phyloP scores from a whole-genome alignment of 129 eudicot species.

The Centrapalus pauciflorus region DNA sequence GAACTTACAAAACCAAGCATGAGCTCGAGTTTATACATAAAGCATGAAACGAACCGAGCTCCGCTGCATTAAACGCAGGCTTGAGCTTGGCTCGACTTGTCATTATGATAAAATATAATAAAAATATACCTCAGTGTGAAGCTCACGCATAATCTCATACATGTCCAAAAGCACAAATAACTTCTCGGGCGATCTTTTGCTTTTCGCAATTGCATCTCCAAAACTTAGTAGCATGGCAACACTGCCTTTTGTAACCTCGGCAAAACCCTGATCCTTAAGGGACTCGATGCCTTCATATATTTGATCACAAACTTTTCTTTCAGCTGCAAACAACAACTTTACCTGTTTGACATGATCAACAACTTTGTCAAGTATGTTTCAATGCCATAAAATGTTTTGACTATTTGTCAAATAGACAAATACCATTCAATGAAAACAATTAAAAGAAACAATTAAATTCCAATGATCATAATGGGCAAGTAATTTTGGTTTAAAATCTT shows the following conservation, averaged over 20 bases:
- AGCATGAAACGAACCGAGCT: no score
- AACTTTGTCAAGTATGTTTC: neutral
- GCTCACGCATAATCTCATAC: constrained; percentile 99
- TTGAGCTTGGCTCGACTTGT: no score
- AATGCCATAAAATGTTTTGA: constrained; percentile 1
- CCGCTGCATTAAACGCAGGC: no score
- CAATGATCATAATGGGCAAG: constrained; percentile 2
- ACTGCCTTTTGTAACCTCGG: constrained; percentile 87
- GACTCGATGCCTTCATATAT: constrained; percentile 84
- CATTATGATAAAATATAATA: neutral
- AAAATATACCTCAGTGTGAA: constrained; percentile 78
- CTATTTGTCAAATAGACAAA: neutral
- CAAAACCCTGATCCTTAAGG: constrained; percentile 89
- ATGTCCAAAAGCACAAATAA: constrained; percentile 93
- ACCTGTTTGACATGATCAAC: constrained; percentile 55
- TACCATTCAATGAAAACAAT: neutral
- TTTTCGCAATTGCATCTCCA: constrained; percentile 96
- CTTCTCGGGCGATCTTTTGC: constrained; percentile 98
- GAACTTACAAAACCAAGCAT: no score
- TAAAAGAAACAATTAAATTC: neutral
- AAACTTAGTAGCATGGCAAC: constrained; percentile 90
- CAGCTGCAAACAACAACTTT: constrained; percentile 92
- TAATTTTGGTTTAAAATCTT: neutral
- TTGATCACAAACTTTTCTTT: constrained; percentile 89
- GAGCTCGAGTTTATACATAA: no score